Evolutionary conservation across 345 rosid species (phyloP).

Genomic region (Eucalyptus sp.): DNA sequence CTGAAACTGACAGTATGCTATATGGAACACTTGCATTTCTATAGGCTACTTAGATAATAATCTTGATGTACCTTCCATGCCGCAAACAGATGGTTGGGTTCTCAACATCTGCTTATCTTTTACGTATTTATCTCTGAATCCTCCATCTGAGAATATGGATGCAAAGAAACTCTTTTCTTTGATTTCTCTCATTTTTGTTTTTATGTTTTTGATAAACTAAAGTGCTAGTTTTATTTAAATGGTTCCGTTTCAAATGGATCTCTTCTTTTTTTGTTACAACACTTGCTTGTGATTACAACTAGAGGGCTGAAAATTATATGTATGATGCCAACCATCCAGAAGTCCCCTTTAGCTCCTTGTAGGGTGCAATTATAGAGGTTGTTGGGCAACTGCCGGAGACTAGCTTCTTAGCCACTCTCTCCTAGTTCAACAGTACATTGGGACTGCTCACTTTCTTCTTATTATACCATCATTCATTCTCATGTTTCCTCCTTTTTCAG

Average conservation of each 20-base stretch:
- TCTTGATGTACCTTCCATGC: neutral
- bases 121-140: neutral
- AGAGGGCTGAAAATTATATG: neutral
- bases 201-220: neutral
- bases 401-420: neutral
- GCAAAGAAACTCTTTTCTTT: neutral
- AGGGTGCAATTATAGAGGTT: neutral
- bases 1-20: neutral
- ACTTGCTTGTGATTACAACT: neutral
- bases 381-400: neutral
- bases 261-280: neutral
- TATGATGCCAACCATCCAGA: neutral
- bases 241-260: neutral
- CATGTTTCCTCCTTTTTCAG: neutral
- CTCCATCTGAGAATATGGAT: neutral
- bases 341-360: neutral
- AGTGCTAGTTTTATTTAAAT: neutral
- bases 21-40: neutral
- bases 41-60: neutral
- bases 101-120: neutral
- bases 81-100: neutral
- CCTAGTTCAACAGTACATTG: neutral
- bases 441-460: neutral
- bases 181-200: neutral
- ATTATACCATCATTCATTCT: neutral